A percentile compares a stretch with the other conserved stretches of the same genome.
These are phyloP conservation scores for Backusella sp. DNA, from an alignment of 192 early-diverging fungal genomes.

Conservation along the genomic window DNA sequence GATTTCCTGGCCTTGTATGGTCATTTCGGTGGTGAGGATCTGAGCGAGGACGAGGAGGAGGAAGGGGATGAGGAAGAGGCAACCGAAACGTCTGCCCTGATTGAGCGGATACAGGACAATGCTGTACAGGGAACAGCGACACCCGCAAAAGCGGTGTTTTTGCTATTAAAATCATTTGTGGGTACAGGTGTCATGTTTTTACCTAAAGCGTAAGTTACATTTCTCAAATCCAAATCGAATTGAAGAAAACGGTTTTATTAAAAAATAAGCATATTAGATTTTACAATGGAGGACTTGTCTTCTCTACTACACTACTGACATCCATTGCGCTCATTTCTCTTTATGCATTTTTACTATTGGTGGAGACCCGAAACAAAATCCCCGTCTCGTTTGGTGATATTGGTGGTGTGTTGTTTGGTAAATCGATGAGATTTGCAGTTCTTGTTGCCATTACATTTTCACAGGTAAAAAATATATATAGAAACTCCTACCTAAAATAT, in stretches of 20 bases:
- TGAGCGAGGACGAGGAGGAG: slow-evolving; percentile 70
- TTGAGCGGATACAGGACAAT: slow-evolving; percentile 34
- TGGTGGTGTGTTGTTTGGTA: slow-evolving; percentile 59
- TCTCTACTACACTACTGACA: slow-evolving; percentile 65
- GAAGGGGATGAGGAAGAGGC: slow-evolving; percentile 35
- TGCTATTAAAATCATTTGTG: slow-evolving; percentile 80
- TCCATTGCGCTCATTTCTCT: slow-evolving; percentile 66
- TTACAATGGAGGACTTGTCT: slow-evolving; percentile 72
- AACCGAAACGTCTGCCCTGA: slow-evolving; percentile 37
- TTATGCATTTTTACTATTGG: slow-evolving; percentile 68
- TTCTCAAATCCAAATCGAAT: neutral
- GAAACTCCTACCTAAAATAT: neutral
- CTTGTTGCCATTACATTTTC: slow-evolving; percentile 71
- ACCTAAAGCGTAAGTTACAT: slow-evolving; percentile 55
- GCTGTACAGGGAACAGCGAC: slow-evolving; percentile 59
- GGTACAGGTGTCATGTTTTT: slow-evolving; percentile 72
- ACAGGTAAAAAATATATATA: slow-evolving; percentile 48
- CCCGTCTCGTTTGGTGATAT: slow-evolving; percentile 75
- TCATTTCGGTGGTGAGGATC: slow-evolving; percentile 91
- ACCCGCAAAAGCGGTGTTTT: slow-evolving; percentile 70
- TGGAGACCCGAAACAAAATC: slow-evolving; percentile 62
- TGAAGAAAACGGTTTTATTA: no score
- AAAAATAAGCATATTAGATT: slow-evolving; percentile 44
- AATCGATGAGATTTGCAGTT: slow-evolving; percentile 63
- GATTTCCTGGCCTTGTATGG: slow-evolving; percentile 93